Percentiles rank a stretch among this genome's conserved stretches.
Conservation (phyloP, 305 asterid species). For the Fraxinus angustifolia region DNA sequence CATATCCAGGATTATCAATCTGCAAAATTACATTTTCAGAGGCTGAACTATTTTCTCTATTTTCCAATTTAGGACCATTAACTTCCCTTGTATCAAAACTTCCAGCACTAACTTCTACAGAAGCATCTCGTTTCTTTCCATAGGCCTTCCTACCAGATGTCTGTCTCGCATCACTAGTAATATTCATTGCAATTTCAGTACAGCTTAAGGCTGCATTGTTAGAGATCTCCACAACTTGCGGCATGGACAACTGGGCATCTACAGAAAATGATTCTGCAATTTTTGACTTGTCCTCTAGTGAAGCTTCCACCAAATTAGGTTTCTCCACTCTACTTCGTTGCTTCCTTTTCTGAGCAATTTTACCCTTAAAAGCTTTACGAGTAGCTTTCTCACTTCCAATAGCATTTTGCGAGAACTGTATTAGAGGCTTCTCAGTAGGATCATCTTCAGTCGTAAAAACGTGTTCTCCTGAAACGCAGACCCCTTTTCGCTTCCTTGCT, state of each 20-base stretch:
- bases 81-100: constrained; percentile 17
- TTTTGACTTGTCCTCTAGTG: constrained; percentile 12
- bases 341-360: constrained; percentile 15
- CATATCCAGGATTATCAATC: constrained; percentile 6
- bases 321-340: constrained; percentile 17
- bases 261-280: constrained; percentile 5
- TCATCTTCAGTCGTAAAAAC: constrained; percentile 10
- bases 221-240: constrained; percentile 26
- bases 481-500: constrained; percentile 22
- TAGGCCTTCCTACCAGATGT: constrained; percentile 7
- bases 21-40: constrained; percentile 9
- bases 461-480: constrained; percentile 14
- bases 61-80: constrained; percentile 15
- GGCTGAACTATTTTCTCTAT: constrained; percentile 16
- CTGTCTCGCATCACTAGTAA: constrained; percentile 12
- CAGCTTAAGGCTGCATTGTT: constrained; percentile 9
- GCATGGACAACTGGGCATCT: constrained; percentile 20
- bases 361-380: constrained; percentile 9
- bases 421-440: constrained; percentile 11
- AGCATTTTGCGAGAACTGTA: constrained; percentile 15
- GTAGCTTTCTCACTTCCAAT: constrained; percentile 19
- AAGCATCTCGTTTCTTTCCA: constrained; percentile 13
- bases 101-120: constrained; percentile 19
- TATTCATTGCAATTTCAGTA: constrained; percentile 1
- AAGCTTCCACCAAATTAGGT: constrained; percentile 21